phyloP scores from a whole-genome alignment of 495 filamentous ascomycete species.

The Chaetomium fimeti region DNA sequence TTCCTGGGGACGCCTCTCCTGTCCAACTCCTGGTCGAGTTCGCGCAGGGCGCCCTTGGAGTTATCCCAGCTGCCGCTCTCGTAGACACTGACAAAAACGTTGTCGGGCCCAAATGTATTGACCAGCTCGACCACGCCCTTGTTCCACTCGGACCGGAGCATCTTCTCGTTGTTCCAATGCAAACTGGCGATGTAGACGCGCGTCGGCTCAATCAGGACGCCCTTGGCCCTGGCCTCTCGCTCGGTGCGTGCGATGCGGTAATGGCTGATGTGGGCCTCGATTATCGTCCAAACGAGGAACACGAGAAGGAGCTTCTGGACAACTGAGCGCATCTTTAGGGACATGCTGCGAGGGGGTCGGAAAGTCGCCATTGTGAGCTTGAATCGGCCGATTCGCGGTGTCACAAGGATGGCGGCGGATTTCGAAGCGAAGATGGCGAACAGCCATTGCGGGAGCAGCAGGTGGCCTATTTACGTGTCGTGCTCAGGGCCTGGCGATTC shows the following conservation, averaged over 20 bases:
- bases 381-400: neutral
- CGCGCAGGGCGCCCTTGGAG: conserved; percentile 62
- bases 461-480: neutral
- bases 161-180: conserved; percentile 68
- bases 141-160: conserved; percentile 64
- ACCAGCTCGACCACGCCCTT: conserved; percentile 57
- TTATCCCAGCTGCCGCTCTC: conserved; percentile 73
- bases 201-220: conserved; percentile 18
- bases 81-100: conserved; percentile 67
- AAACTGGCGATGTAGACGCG: conserved; percentile 65
- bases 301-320: conserved; percentile 29
- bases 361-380: conserved; percentile 2
- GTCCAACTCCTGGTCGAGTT: conserved; percentile 57
- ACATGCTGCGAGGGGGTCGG: conserved; percentile 16
- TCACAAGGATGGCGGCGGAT: neutral
- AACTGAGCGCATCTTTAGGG: conserved; percentile 29
- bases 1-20: conserved; percentile 51
- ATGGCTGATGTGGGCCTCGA: conserved; percentile 36
- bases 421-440: neutral
- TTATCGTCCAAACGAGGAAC: conserved; percentile 31
- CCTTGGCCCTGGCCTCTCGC: conserved; percentile 16
- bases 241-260: conserved; percentile 33
- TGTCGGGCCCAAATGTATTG: conserved; percentile 57
- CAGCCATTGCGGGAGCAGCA: conserved; percentile 14
- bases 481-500: neutral